Evolutionary conservation across 352 stramenopile genomes (phyloP).

Genomic region (Pythium aquatile): DNA sequence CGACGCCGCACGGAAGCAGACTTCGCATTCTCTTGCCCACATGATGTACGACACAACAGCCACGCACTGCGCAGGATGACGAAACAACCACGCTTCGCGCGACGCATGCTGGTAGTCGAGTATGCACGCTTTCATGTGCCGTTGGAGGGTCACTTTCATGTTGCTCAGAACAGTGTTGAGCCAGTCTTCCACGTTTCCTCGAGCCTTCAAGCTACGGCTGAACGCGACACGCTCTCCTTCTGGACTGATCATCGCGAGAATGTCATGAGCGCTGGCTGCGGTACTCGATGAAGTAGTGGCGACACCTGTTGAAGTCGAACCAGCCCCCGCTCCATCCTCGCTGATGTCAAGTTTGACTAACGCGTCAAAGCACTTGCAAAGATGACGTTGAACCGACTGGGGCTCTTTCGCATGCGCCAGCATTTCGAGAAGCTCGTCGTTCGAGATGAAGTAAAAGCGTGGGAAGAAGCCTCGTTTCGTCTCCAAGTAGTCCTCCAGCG

Average conservation of each 20-base stretch:
- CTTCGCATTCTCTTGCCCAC: conserved; percentile 70
- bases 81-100: conserved; percentile 82
- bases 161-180: conserved; percentile 67
- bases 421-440: conserved; percentile 86
- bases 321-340: conserved; percentile 22
- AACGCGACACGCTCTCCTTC: conserved; percentile 83
- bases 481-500: conserved; percentile 79
- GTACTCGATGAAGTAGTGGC: neutral
- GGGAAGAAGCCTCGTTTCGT: conserved; percentile 84
- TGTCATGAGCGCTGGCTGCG: conserved; percentile 40
- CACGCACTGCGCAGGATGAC: conserved; percentile 89
- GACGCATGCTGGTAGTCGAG: conserved; percentile 86
- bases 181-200: conserved; percentile 89
- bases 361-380: conserved; percentile 86
- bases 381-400: conserved; percentile 70
- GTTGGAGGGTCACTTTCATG: conserved; percentile 73
- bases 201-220: conserved; percentile 70
- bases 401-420: conserved; percentile 79
- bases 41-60: conserved; percentile 90
- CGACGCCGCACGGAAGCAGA: conserved; percentile 51
- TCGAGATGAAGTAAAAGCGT: conserved; percentile 88
- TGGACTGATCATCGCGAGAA: conserved; percentile 76
- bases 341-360: conserved; percentile 77
- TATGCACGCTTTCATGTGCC: conserved; percentile 72
- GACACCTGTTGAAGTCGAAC: conserved; percentile 18